Percentiles rank a stretch among this genome's conserved stretches.
These are phyloP conservation scores for Croton setiger DNA, from an alignment of 441 rosid species.

Conservation along the genomic window DNA sequence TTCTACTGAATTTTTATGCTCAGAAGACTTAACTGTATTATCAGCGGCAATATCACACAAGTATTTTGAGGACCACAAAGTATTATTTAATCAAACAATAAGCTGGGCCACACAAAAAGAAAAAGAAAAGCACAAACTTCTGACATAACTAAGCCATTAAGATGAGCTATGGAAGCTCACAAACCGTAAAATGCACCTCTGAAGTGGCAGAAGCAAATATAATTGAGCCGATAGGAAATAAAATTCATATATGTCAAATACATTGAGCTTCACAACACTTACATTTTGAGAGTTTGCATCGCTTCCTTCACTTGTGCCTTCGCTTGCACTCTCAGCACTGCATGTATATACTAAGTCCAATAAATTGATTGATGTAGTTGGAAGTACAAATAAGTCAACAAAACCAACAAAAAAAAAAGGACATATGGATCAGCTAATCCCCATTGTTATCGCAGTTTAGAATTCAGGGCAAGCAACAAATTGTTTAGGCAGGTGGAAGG, in stretches of 20 bases:
- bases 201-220: background rate
- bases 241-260: background rate
- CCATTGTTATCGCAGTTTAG: background rate
- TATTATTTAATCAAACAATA: background rate
- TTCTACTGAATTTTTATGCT: background rate
- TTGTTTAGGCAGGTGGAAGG: background rate
- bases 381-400: slow-evolving; percentile 15
- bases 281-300: slow-evolving; percentile 85
- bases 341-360: slow-evolving; percentile 27
- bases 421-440: background rate
- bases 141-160: background rate
- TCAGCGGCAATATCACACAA: background rate
- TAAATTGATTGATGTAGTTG: slow-evolving; percentile 26
- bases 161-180: background rate
- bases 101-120: background rate
- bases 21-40: background rate
- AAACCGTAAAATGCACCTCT: background rate
- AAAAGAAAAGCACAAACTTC: background rate
- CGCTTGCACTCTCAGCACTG: slow-evolving; percentile 87
- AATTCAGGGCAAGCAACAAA: no score
- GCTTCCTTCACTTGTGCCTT: slow-evolving; percentile 95
- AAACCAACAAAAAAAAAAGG: background rate
- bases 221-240: background rate
- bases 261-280: slow-evolving; percentile 33
- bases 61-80: background rate